These are phyloP conservation scores for Saccharum officinarum DNA, from an alignment of 176 grass and related monocot genomes.

Conservation along the genomic window DNA sequence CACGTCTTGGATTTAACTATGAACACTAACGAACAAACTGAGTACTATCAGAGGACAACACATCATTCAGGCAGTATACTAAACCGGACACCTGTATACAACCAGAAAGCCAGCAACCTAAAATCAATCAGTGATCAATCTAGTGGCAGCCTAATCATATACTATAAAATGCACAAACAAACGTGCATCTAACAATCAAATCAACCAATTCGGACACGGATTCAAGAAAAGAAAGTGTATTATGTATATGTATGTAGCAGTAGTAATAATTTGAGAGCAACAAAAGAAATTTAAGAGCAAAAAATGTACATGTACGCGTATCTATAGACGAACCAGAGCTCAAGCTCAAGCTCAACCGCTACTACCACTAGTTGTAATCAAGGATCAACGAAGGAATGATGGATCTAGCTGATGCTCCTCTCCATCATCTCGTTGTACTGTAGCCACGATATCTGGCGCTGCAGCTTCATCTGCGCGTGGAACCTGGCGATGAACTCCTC, in stretches of 20 bases:
- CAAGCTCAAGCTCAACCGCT: not conserved
- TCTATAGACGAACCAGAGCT: not conserved
- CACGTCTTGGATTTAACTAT: not conserved
- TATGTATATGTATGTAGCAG: not conserved
- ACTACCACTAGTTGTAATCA: not conserved
- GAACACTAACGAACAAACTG: not conserved
- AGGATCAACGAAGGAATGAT: not conserved
- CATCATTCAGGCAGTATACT: not conserved
- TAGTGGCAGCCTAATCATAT: not conserved
- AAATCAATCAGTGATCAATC: not conserved
- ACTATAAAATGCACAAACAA: not conserved
- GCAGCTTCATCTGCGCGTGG: conserved; percentile 76
- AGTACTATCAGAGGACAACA: not conserved
- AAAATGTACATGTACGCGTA: not conserved
- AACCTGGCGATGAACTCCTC: conserved; percentile 90
- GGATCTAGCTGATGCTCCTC: conserved; percentile 46
- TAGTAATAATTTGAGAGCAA: not conserved
- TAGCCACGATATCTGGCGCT: conserved; percentile 63
- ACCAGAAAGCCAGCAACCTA: not conserved
- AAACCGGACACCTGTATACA: not conserved
- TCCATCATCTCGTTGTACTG: conserved; percentile 78
- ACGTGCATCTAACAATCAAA: not conserved
- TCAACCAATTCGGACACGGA: not conserved
- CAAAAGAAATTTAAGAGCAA: not conserved
- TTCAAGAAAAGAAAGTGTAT: not conserved